These are phyloP conservation scores for Ceriops decandra DNA, from an alignment of 345 rosid species.

Conservation along the genomic window DNA sequence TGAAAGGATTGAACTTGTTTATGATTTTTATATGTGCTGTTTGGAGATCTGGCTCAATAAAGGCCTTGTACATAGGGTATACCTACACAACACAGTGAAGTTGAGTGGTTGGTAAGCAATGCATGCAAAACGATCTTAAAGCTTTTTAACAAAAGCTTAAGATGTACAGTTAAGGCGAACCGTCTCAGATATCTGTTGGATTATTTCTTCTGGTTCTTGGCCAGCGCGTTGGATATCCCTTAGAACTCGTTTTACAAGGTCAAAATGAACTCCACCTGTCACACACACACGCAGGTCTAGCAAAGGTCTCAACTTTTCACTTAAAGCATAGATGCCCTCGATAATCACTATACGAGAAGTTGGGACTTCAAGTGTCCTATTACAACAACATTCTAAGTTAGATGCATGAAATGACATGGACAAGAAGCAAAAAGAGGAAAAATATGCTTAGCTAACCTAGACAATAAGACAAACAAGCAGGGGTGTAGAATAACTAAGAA, in stretches of 20 bases:
- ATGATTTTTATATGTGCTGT: slow-evolving; percentile 89
- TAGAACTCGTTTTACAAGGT: slow-evolving; percentile 94
- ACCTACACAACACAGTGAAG: slow-evolving; percentile 50
- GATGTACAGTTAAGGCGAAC: slow-evolving; percentile 33
- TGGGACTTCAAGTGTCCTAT: slow-evolving; percentile 85
- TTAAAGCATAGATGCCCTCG: slow-evolving; percentile 95
- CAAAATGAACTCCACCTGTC: slow-evolving; percentile 98
- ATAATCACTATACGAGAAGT: slow-evolving; percentile 87
- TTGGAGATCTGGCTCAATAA: slow-evolving; percentile 96
- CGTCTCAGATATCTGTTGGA: slow-evolving; percentile 98
- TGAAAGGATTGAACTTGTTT: slow-evolving; percentile 94
- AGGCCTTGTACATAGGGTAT: slow-evolving; percentile 99
- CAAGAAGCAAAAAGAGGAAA: neutral
- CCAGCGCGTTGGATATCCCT: slow-evolving; percentile 98
- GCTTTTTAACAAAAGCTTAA: neutral
- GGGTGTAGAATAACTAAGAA: neutral
- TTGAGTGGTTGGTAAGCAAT: slow-evolving; percentile 12
- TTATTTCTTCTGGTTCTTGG: slow-evolving; percentile 96
- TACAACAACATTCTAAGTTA: slow-evolving; percentile 24
- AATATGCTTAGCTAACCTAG: neutral
- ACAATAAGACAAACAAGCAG: neutral
- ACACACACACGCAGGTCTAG: slow-evolving; percentile 89
- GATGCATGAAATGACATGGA: slow-evolving; percentile 1
- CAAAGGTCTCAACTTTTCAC: slow-evolving; percentile 78
- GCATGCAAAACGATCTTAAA: neutral